Conservation (phyloP, 495 filamentous ascomycete genomes). For the Neurospora tetraspora region DNA sequence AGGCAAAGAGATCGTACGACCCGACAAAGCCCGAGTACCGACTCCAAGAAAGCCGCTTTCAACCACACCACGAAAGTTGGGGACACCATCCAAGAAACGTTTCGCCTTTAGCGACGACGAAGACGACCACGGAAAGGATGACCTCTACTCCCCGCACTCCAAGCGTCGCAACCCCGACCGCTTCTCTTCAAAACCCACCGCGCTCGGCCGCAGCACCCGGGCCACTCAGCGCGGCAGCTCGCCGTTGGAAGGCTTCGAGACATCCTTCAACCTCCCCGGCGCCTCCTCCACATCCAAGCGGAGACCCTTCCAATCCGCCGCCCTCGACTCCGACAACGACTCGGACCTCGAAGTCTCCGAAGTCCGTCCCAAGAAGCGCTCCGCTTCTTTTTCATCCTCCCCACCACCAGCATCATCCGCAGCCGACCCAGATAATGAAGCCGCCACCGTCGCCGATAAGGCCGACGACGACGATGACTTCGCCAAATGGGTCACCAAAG, state of each 20-base stretch:
- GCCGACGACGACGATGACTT: conserved; percentile 75
- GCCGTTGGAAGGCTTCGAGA: neutral
- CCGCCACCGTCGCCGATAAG: conserved; percentile 20
- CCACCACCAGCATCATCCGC: neutral
- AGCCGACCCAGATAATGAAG: neutral
- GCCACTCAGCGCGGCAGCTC: neutral
- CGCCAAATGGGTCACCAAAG: conserved; percentile 28
- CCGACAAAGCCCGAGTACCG: neutral
- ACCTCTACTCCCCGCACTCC: neutral
- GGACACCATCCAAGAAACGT: neutral
- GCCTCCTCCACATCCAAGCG: neutral
- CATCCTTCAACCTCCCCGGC: neutral
- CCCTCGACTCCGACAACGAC: neutral
- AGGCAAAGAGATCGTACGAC: conserved; percentile 15
- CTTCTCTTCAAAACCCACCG: neutral
- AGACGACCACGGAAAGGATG: neutral
- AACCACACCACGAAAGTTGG: neutral
- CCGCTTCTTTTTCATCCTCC: neutral
- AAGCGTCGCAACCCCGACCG: neutral
- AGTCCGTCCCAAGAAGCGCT: neutral
- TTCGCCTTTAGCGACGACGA: neutral
- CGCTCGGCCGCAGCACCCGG: neutral
- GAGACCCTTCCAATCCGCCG: neutral
- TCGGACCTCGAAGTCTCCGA: neutral
- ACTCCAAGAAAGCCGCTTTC: neutral